Base-by-base conservation (phyloP, 2,329 filamentous ascomycete genomes). In the Cytospora leucostoma region DNA sequence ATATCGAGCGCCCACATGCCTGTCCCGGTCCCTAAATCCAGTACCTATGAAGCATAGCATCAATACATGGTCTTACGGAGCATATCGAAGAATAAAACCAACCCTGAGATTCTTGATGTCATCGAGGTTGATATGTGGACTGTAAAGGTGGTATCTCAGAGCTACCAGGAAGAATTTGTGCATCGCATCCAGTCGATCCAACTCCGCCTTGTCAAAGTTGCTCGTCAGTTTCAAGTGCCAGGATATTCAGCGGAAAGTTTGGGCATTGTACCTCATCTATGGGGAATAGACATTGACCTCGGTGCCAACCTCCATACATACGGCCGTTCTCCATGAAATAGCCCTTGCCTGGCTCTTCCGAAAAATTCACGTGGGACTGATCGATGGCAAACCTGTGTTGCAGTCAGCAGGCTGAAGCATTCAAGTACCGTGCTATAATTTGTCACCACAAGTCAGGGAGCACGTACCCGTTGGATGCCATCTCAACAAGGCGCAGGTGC, bases 1-100 rank as follows among this genome's bases (percentile, higher is more conserved):
- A 97, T 89, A 68, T 94, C 90, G 70, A 96, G 91, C 49, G 90
- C 86, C 94, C 94, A 98, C 66, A 96, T 94, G 47, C 92, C 93
- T 1, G 92, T 96, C 21, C 93, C 94, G 67, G 90, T 93, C 50
- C 93, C 94, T 60, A 97, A 73, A 70, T 90, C 87, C 50, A 90
- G 72, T 55, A 89, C 80, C 57, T 53, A 21, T 15, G 19, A 15
- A 47, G 12, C 33, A 6, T 44, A 34, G 32, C 19, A 27, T 13
- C 15, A 32, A 37, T 32, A 37, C 21, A 17, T 17, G 19, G 38
- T 7, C 27, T 12, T 19, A 10, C 21, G 11, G 44, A 47, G 44
- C 44, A 47, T 19, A 12, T 4, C 21, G 5, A 5, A 8, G 17
- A n/a, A 17, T 5, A 1, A 21, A 47, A 4, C 44, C 12, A 32